Evolutionary conservation across 345 rosid species (phyloP), one percentile per base, ranked within the genome.

Genomic region (Reutealis trisperma): DNA sequence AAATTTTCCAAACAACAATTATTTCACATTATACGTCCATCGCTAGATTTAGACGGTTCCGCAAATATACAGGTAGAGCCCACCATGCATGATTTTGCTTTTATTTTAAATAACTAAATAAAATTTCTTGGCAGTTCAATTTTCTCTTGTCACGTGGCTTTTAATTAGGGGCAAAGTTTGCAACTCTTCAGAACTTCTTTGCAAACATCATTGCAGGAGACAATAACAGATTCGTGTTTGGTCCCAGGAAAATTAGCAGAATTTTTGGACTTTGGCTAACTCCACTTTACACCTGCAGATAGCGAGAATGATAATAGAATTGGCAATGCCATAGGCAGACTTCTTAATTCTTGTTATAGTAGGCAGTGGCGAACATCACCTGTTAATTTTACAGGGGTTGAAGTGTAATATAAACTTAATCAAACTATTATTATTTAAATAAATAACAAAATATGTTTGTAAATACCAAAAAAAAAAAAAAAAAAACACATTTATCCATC

Each of bases 1-100:
- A 77, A 63, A 77, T 63, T 30, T 63, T 54, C 75, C 71, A 37
- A 71, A 77, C 79, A 60, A 18, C 5, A 6, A 8, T 47, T 12
- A 21, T 8, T 6, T 8, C 21, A 37, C 16, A 34, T 3, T 8
- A 11, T 55, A 18, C 13, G 41, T 65, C 30, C 6, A 25, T 25
- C 9, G 0, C 5, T 19, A 51, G 72, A 54, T 66, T 67, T 66
- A 14, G 67, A 55, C n/a, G 44, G 76, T 42, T 42, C 8, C 66
- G 71, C 15, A 57, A 4, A 13, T n/a, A 30, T 5, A 63, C 24
- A 27, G 1, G 55, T 14, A 65, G 21, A 34, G 27, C 13, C 52
- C 51, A 34, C 63, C 41, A 37, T 0, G 41, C 14, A 45, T 14
- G 14, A n/a, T 21, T 0, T 75, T 63, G 6, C 45, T 61, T 73